phyloP scores from a whole-genome alignment of 2,329 filamentous ascomycete species.

The Sordariomycetes sp. region DNA sequence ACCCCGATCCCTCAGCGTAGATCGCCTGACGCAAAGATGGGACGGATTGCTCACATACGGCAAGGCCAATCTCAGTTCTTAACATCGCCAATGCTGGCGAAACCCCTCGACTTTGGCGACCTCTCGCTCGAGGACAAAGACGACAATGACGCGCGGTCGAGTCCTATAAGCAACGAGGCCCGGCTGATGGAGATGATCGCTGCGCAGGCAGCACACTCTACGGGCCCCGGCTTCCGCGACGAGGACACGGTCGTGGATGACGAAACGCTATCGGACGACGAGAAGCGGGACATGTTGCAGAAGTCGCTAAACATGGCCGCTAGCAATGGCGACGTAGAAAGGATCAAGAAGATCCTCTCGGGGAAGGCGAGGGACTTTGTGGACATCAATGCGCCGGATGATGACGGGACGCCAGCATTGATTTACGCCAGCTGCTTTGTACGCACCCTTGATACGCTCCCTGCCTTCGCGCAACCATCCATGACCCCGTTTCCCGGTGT shows the following conservation, averaged over 20 bases:
- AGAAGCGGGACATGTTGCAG: slow-evolving; percentile 74
- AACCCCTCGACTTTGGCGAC: slow-evolving; percentile 69
- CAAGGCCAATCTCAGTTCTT: slow-evolving; percentile 91
- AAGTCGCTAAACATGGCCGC: slow-evolving; percentile 88
- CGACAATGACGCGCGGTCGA: slow-evolving; percentile 42
- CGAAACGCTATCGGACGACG: slow-evolving; percentile 55
- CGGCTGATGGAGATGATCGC: slow-evolving; percentile 93
- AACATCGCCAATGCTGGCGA: slow-evolving; percentile 71
- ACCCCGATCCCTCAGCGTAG: background rate
- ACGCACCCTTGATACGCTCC: slow-evolving; percentile 18
- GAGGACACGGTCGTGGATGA: slow-evolving; percentile 69
- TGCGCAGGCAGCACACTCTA: slow-evolving; percentile 76
- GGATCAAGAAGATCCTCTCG: slow-evolving; percentile 61
- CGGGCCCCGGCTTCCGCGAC: slow-evolving; percentile 58
- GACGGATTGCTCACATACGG: background rate
- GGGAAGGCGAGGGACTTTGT: slow-evolving; percentile 65
- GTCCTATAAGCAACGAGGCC: slow-evolving; percentile 64
- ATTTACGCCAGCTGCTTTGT: slow-evolving; percentile 98
- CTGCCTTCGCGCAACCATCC: background rate
- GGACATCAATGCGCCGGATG: slow-evolving; percentile 77
- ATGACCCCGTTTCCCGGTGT: background rate
- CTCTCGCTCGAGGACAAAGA: slow-evolving; percentile 72
- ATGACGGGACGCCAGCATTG: slow-evolving; percentile 89
- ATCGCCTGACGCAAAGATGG: background rate
- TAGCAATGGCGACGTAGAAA: slow-evolving; percentile 83